Base-by-base conservation (phyloP, 352 stramenopile species). In the Albugo candida region DNA sequence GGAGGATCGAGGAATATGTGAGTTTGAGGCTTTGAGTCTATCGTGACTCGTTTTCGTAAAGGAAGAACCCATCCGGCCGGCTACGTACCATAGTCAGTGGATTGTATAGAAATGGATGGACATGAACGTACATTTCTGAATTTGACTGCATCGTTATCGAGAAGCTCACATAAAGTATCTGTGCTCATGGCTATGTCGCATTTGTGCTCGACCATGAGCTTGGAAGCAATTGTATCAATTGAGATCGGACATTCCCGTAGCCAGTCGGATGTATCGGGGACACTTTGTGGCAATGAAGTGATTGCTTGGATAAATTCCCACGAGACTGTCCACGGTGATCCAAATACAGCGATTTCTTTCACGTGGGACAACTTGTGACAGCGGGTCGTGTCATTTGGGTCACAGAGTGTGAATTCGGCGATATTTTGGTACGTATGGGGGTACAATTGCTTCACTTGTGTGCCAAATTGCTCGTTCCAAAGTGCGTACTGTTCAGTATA, bases 151-250 rank as follows among this genome's bases (percentile, higher is more conserved):
- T 70, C 56, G 37, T 58, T 64, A 36, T 87, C 71, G 57, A 91
- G 87, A 6, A 91, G 60, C n/a, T 60, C 52, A 24, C 73, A 35
- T 17, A 91, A 53, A 5, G 78, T 83, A 1, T 70, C 81, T 1
- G 72, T 74, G 0, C 75, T 72, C 18, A 91, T 63, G 1, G 69
- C 71, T 0, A 86, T 36, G n/a, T 86, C 67, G 27, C 78, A 91
- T 13, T 80, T 55, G 40, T 78, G 65, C 43, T 66, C 48, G 19
- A 75, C 58, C 69, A 88, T 83, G 18, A 91, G 59, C 12, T 63
- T 42, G 21, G 71, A 61, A 0, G 74, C 73, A 1, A 64, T 59
- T 2, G 52, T 14, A 44, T 91, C 78, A 0, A 63, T 56, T 1
- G 78, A 91, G 39, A 86, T 79, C 16, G 59, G 53, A 17, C 19